Conservation (phyloP, 345 rosid species). For the Clausena lansium region DNA sequence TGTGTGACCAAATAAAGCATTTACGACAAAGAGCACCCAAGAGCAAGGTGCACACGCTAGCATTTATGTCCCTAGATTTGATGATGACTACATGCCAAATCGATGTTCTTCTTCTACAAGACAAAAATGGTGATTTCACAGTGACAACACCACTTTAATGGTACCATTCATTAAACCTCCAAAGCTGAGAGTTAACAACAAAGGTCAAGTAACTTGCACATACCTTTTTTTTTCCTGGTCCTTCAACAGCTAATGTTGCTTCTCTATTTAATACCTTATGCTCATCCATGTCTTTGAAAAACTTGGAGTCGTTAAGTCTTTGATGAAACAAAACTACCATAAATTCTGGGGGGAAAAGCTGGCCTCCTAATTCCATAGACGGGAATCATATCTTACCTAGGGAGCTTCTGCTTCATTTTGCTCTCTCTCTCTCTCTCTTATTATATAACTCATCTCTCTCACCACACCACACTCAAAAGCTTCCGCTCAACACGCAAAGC, state of each 20-base stretch:
- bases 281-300: neutral
- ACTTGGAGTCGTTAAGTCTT: neutral
- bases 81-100: conserved; percentile 61
- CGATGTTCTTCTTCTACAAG: conserved; percentile 56
- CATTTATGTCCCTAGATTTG: conserved; percentile 67
- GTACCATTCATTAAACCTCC: neutral
- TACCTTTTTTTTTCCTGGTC: neutral
- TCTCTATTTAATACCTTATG: neutral
- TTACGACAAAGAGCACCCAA: conserved; percentile 29
- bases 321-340: conserved; percentile 21
- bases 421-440: neutral
- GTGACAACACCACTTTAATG: conserved; percentile 27
- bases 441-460: neutral
- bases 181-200: neutral
- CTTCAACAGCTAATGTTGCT: neutral
- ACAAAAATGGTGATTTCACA: conserved; percentile 34
- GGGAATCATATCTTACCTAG: conserved; percentile 50
- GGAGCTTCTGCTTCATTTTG: conserved; percentile 17
- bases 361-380: conserved; percentile 23
- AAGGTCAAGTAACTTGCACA: neutral
- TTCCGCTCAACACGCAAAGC: conserved; percentile 58
- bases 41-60: conserved; percentile 59
- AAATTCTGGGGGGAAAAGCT: conserved; percentile 28
- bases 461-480: conserved; percentile 39
- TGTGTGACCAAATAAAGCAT: conserved; percentile 49